These are phyloP conservation scores for Poa annua DNA, from an alignment of 176 grass and related monocot species.

Conservation along the genomic window DNA sequence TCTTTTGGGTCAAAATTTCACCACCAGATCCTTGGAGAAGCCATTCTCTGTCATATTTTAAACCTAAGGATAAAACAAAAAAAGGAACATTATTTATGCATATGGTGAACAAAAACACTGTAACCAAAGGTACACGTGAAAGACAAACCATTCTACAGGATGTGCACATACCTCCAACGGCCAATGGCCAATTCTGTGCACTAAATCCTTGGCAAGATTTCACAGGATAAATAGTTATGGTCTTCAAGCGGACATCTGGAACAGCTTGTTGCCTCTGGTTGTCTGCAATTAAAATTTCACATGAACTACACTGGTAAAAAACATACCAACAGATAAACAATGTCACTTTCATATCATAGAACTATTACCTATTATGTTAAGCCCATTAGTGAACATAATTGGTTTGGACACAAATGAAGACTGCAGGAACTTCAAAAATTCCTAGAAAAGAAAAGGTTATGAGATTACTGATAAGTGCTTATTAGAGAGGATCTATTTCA, in stretches of 20 bases:
- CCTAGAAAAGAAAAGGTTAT: slow-evolving; percentile 46
- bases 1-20: slow-evolving; percentile 94
- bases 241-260: slow-evolving; percentile 62
- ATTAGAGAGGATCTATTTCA: slow-evolving; percentile 1
- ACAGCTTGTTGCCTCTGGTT: slow-evolving; percentile 21
- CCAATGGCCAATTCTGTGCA: slow-evolving; percentile 68
- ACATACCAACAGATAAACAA: slow-evolving; percentile 19
- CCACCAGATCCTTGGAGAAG: slow-evolving; percentile 79
- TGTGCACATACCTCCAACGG: slow-evolving; percentile 68
- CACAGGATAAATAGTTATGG: slow-evolving; percentile 90
- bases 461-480: slow-evolving; percentile 23
- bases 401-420: slow-evolving; percentile 67
- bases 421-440: slow-evolving; percentile 71
- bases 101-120: neutral
- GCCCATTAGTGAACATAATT: slow-evolving; percentile 43
- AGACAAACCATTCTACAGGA: slow-evolving; percentile 6
- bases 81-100: neutral
- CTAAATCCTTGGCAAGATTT: slow-evolving; percentile 93
- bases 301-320: slow-evolving; percentile 26
- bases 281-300: slow-evolving; percentile 52
- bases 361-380: slow-evolving; percentile 65
- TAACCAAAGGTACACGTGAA: slow-evolving; percentile 13
- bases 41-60: slow-evolving; percentile 97
- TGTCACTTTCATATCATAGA: slow-evolving; percentile 22
- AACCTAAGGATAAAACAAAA: slow-evolving; percentile 49